Evolutionary conservation across 345 rosid genomes (phyloP), one percentile per base, ranked within the genome.

Genomic region (Tarenaya hassleriana): DNA sequence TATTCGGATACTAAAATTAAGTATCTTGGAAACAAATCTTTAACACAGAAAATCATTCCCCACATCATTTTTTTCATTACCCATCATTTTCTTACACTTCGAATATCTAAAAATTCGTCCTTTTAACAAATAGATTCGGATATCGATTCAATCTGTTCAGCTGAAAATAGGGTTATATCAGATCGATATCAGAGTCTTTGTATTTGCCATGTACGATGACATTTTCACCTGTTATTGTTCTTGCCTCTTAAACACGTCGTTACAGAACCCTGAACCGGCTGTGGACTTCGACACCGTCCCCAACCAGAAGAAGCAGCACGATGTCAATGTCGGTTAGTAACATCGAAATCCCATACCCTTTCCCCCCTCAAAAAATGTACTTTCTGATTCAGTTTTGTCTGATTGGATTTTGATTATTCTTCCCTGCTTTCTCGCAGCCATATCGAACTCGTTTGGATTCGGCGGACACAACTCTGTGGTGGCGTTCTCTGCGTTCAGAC

Each of bases 391-490:
- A 49, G 31, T 44, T 7, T 35, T n/a, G 46, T 66, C 7, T 32
- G 42, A 14, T 19, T 31, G 2, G 9, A 27, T 16, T 61, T 43
- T 61, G 27, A 55, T 29, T 31, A 17, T 55, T 33, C 35, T 9
- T 34, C 33, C 40, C 7, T 46, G 19, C 52, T 7, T 55, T 11
- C 50, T 47, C 74, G 51, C 84, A 94, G 97, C 82, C 52, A 94
- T 94, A 52, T 88, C 97, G 33, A 88, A 94, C 71, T 94, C 99
- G 1, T 94, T 88, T 1, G 97, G 99, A 31, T 94, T 94, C 5
- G 97, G 97, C 46, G 99, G 99, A 71, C 99, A 94, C 74, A 94
- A 94, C 84, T 86, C 99, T 0, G 99, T 92, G 0, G 98, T 85
- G 19, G 86, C 83, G 2, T 92, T 92, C 63, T 83, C 97, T 37